Evolutionary conservation across 2,329 filamentous ascomycete species (phyloP).

Genomic region (Sordariomycetes sp.): DNA sequence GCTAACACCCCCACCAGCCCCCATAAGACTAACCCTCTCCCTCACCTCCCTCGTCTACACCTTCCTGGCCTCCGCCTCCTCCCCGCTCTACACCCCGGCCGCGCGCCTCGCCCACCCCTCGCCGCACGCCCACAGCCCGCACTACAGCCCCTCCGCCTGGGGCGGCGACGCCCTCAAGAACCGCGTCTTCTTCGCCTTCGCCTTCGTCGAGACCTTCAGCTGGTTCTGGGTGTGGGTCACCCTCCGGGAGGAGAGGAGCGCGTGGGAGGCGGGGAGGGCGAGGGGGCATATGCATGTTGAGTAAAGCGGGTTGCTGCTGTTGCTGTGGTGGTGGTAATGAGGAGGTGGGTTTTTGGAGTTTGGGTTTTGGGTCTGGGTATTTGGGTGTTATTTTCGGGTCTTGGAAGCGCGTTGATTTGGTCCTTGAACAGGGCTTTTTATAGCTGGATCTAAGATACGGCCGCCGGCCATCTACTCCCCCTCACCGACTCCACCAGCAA

Average conservation of each 20-base stretch:
- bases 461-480: too few relatives aligned
- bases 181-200: constrained; percentile 73
- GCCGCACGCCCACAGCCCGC: constrained; percentile 19
- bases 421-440: too few relatives aligned
- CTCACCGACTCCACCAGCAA: too few relatives aligned
- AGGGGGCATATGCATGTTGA: not conserved
- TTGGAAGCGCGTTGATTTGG: too few relatives aligned
- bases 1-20: constrained; percentile 28
- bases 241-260: constrained; percentile 51
- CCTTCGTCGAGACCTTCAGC: constrained; percentile 69
- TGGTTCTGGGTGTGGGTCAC: constrained; percentile 84
- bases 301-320: not conserved
- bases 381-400: too few relatives aligned
- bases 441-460: too few relatives aligned
- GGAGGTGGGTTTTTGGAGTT: not conserved
- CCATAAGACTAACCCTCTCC: constrained; percentile 54
- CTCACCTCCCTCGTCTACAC: constrained; percentile 53
- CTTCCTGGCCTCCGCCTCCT: constrained; percentile 46
- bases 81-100: constrained; percentile 30
- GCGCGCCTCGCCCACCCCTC: constrained; percentile 23
- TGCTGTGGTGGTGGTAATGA: too few relatives aligned
- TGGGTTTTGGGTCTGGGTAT: too few relatives aligned
- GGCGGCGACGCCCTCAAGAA: constrained; percentile 67
- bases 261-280: constrained; percentile 25
- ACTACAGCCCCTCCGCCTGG: constrained; percentile 29